Conservation (phyloP, 2,329 filamentous ascomycete species). For the Shiraia sp. region DNA sequence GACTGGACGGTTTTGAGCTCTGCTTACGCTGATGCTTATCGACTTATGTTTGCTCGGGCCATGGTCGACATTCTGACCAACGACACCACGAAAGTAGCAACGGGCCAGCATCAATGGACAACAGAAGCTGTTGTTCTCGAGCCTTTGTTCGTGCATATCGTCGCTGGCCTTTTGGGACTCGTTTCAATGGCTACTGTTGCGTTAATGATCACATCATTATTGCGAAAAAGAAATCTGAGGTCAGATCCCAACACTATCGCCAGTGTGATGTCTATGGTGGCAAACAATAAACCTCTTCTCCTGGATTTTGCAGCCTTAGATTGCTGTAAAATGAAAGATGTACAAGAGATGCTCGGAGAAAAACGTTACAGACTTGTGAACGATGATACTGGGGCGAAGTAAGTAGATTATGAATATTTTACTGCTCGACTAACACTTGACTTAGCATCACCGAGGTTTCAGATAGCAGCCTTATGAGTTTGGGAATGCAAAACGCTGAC, state of each 20-base stretch:
- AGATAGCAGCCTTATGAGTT: not conserved
- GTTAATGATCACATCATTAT: constrained; percentile 27
- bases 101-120: constrained; percentile 19
- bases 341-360: constrained; percentile 13
- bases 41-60: constrained; percentile 47
- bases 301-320: constrained; percentile 27
- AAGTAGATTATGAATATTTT: not conserved
- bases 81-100: constrained; percentile 3
- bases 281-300: constrained; percentile 28
- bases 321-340: constrained; percentile 18
- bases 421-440: not conserved
- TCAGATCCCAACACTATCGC: constrained; percentile 45
- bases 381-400: constrained; percentile 8
- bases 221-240: constrained; percentile 19
- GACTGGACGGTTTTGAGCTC: constrained; percentile 35
- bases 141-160: constrained; percentile 44
- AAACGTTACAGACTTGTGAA: constrained; percentile 23
- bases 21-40: constrained; percentile 48
- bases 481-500: not conserved
- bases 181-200: constrained; percentile 25
- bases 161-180: constrained; percentile 38
- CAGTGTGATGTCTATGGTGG: constrained; percentile 39
- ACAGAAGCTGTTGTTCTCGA: constrained; percentile 45
- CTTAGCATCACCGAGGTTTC: not conserved
- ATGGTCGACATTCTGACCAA: constrained; percentile 37